Conservation (phyloP, 495 filamentous ascomycete genomes). For the Schizothecium vesticola region DNA sequence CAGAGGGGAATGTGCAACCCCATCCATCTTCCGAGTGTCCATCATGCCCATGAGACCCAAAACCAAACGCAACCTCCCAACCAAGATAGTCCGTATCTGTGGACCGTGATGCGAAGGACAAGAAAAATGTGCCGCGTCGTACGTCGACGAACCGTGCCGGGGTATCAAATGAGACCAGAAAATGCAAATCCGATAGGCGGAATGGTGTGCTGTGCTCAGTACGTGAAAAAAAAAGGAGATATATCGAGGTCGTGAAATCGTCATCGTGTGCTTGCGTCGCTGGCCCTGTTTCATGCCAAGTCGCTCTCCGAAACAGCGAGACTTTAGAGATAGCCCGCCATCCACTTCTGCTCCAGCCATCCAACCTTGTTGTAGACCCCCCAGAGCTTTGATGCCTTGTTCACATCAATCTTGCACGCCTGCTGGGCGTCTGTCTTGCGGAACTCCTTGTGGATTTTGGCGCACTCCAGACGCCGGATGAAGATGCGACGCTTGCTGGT, state of each 20-base stretch:
- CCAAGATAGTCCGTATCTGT: background rate
- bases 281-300: background rate
- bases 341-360: constrained; percentile 68
- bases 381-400: constrained; percentile 96
- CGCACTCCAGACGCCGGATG: constrained; percentile 62
- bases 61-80: background rate
- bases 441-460: constrained; percentile 75
- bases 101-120: background rate
- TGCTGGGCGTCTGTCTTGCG: constrained; percentile 97
- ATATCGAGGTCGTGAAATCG: background rate
- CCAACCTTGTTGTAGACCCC: constrained; percentile 84
- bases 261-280: background rate
- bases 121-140: background rate
- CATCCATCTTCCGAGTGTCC: background rate
- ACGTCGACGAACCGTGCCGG: background rate
- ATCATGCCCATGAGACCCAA: too few species aligned
- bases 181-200: background rate
- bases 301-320: background rate
- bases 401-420: constrained; percentile 96
- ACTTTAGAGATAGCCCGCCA: constrained; percentile 44
- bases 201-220: background rate
- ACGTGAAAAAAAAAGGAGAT: background rate
- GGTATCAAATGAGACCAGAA: background rate
- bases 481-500: constrained; percentile 96
- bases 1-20: background rate